Conservation (phyloP, 1,284 basidiomycete genomes). For the Boletus mariae region DNA sequence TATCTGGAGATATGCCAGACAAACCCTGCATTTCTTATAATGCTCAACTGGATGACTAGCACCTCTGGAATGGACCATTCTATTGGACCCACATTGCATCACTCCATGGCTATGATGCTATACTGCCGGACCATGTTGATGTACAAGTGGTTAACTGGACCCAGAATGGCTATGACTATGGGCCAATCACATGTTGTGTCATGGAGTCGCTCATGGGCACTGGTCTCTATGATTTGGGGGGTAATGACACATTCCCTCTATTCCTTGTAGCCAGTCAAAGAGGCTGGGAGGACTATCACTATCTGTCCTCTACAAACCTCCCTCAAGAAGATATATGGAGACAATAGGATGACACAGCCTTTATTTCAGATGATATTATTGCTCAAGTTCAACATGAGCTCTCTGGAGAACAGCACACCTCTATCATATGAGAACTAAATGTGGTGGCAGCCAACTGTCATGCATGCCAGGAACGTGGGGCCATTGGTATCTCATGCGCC, state of each 20-base stretch:
- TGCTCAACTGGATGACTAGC: background rate
- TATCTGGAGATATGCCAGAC: background rate
- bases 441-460: background rate
- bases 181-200: background rate
- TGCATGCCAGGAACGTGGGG: too few species aligned
- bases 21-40: background rate
- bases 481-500: too few species aligned
- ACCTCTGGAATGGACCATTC: background rate
- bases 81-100: background rate
- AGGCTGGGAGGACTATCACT: background rate
- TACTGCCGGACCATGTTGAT: background rate
- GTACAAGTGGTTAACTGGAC: background rate
- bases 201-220: background rate
- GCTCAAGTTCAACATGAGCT: background rate
- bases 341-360: background rate
- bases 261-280: background rate
- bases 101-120: background rate
- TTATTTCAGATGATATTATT: background rate
- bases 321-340: background rate
- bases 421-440: background rate
- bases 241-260: background rate
- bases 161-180: constrained; percentile 2
- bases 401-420: background rate
- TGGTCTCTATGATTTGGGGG: background rate
- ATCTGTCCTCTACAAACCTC: background rate